Base-by-base conservation (phyloP, 768 basidiomycete species). In the Pholiota conissans region DNA sequence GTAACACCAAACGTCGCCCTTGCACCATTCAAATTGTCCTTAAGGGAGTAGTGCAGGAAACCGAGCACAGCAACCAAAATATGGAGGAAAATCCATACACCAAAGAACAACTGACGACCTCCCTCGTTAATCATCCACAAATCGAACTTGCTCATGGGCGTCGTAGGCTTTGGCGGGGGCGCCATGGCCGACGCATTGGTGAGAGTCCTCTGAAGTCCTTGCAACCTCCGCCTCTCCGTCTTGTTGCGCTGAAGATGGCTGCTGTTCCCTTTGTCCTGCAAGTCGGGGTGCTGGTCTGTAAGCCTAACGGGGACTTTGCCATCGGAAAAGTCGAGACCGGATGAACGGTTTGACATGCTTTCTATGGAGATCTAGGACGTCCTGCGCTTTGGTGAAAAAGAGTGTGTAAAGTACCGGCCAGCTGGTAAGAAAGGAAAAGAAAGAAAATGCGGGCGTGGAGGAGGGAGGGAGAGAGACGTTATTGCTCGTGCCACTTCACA, bases 121-220 rank as follows among this genome's bases (percentile, higher is more conserved):
- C 95, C 95, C 68, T 95, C 94, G 69, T 95, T 95, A 71, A 95
- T 92, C 89, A 93, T 90, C 94, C 94, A 96, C n/a, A 85, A 64
- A 62, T 81, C 78, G 64, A 83, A 79, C 62, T 71, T 81, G 64
- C 85, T 79, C 42, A 65, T 64, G 46, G 74, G 67, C 2, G 77
- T 75, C 52, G 64, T 71, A 29, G 81, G 76, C 58, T 76, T 76
- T 14, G 69, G 69, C 0, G 69, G 66, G 5, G 62, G 66, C 5
- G 65, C 66, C 32, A 62, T 55, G 1, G 56, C 59, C 1, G 74
- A 69, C 14, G 70, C 61, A 26, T 62, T 70, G 10, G 82, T 81
- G 61, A 79, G 76, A 2, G 79, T 72, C 52, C 87, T 81, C 73
- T 95, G 91, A 40, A 97, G 81, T 3, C 92, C 91, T 70, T 97